Conservation (phyloP, 2,329 filamentous ascomycete species). For the Fonsecaea multimorphosa region DNA sequence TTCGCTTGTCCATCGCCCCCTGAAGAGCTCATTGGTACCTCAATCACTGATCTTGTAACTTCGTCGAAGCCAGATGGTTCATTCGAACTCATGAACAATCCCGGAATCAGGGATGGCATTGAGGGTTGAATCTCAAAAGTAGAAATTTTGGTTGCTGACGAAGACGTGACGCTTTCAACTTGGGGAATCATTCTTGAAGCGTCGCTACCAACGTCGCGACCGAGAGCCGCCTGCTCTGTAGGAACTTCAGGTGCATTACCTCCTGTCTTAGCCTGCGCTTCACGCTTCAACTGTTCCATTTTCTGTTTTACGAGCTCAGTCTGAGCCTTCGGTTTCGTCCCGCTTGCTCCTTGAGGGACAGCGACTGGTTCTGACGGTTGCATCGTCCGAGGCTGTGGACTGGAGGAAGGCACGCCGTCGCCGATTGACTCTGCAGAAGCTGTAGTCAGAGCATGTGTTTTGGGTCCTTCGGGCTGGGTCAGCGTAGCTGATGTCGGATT, state of each 20-base stretch:
- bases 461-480: constrained; percentile 10
- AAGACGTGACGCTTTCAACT: background rate
- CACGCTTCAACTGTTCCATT: constrained; percentile 74
- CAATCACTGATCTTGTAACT: background rate
- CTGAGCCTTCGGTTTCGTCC: constrained; percentile 64
- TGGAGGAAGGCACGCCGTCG: background rate
- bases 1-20: background rate
- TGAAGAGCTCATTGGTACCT: background rate
- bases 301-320: constrained; percentile 80
- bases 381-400: background rate
- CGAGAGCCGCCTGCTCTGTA: background rate
- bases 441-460: background rate
- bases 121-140: constrained; percentile 41
- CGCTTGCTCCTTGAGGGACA: background rate
- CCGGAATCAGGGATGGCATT: constrained; percentile 55
- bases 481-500: constrained; percentile 5
- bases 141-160: constrained; percentile 20
- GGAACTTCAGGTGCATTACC: constrained; percentile 37
- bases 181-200: constrained; percentile 2
- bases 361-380: background rate
- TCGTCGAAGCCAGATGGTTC: constrained; percentile 25
- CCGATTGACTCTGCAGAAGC: background rate
- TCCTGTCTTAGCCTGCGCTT: constrained; percentile 44
- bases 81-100: constrained; percentile 57
- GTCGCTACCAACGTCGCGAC: background rate